These are phyloP conservation scores for Leucocoprinus leucothites DNA, from an alignment of 768 basidiomycete species.

Conservation along the genomic window DNA sequence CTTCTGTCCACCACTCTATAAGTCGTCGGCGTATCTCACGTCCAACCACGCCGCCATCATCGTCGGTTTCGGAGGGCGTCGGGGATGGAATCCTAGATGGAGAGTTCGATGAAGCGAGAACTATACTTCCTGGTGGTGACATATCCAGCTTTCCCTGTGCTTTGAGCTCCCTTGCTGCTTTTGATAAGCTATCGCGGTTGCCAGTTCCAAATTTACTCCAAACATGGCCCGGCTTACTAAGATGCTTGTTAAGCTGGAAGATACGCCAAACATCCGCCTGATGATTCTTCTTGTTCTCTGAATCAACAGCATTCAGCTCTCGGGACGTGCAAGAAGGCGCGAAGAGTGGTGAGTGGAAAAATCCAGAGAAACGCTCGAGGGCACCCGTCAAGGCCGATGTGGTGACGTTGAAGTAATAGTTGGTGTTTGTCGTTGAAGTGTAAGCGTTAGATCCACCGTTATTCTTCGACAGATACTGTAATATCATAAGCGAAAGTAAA, in stretches of 20 bases:
- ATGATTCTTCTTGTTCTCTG: constrained; percentile 95
- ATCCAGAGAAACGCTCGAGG: constrained; percentile 74
- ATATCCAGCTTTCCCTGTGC: constrained; percentile 40
- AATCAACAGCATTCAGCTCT: constrained; percentile 94
- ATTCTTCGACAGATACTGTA: constrained; percentile 72
- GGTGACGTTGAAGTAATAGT: constrained; percentile 77
- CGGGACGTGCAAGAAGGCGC: constrained; percentile 78
- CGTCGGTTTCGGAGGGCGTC: constrained; percentile 48
- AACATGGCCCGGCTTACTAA: constrained; percentile 73
- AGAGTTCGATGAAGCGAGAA: constrained; percentile 41
- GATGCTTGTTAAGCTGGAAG: constrained; percentile 89
- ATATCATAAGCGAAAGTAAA: background rate
- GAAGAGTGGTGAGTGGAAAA: constrained; percentile 95
- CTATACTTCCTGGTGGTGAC: background rate
- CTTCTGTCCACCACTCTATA: constrained; percentile 80
- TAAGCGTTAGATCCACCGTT: constrained; percentile 90
- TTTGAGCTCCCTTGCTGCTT: constrained; percentile 56
- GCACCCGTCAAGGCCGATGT: constrained; percentile 64
- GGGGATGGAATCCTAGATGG: constrained; percentile 36
- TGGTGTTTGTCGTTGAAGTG: constrained; percentile 89
- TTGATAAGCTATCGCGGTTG: constrained; percentile 68
- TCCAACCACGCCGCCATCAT: constrained; percentile 75
- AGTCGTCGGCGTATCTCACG: constrained; percentile 76
- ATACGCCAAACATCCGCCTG: constrained; percentile 91
- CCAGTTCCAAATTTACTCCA: constrained; percentile 95